These are phyloP conservation scores for Beauveria rudraprayagi DNA, from an alignment of 2,329 filamentous ascomycete genomes.

Conservation along the genomic window DNA sequence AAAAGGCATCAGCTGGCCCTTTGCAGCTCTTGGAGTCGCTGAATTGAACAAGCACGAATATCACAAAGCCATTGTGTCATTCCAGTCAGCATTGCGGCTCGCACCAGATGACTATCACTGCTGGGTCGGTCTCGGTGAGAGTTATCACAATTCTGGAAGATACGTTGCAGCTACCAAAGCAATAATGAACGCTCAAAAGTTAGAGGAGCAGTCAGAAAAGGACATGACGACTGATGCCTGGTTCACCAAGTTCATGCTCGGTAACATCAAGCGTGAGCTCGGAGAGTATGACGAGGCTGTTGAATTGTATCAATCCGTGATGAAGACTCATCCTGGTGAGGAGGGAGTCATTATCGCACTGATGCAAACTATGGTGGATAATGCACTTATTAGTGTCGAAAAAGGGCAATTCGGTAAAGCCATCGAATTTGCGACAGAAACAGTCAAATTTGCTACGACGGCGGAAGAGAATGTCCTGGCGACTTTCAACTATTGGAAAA, in stretches of 20 bases:
- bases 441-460: constrained; percentile 57
- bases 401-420: constrained; percentile 83
- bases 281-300: constrained; percentile 85
- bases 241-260: constrained; percentile 96
- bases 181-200: constrained; percentile 72
- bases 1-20: constrained; percentile 92
- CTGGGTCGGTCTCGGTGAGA: constrained; percentile 94
- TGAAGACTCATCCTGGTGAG: constrained; percentile 60
- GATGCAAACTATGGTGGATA: constrained; percentile 81
- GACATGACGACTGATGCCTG: constrained; percentile 61
- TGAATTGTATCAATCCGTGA: constrained; percentile 64
- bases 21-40: constrained; percentile 84
- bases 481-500: constrained; percentile 94
- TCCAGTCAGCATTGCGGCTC: constrained; percentile 80
- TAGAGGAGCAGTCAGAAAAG: constrained; percentile 53
- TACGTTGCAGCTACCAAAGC: constrained; percentile 93
- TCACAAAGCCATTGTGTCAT: constrained; percentile 78
- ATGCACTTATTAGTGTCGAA: constrained; percentile 66
- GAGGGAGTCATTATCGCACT: constrained; percentile 82
- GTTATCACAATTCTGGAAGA: constrained; percentile 87
- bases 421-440: constrained; percentile 58
- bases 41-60: constrained; percentile 94
- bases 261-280: constrained; percentile 86
- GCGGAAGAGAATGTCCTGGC: constrained; percentile 54
- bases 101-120: constrained; percentile 85